Evolutionary conservation across 2,329 filamentous ascomycete species (phyloP).

Genomic region (Graphiopsis chlorocephala): DNA sequence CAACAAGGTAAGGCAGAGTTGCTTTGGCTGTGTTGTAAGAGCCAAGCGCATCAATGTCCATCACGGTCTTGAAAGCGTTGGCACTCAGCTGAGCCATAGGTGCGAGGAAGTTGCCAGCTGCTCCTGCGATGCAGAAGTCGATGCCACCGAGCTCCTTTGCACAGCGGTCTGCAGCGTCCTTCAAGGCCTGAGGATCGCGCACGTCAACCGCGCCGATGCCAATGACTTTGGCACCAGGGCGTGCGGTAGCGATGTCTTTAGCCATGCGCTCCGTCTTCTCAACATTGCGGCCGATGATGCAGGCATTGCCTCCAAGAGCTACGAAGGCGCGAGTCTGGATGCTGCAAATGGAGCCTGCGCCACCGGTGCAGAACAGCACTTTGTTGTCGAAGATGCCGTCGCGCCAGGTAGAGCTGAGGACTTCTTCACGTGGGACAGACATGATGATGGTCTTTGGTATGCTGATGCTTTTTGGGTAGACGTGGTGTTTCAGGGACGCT

Average conservation of each 20-base stretch:
- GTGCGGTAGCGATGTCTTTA: conserved; percentile 74
- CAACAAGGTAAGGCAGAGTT: conserved; percentile 74
- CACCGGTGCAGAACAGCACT: conserved; percentile 92
- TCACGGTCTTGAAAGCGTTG: conserved; percentile 92
- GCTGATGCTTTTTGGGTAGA: not conserved
- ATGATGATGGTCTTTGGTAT: conserved; percentile 44
- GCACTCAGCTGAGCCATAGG: conserved; percentile 76
- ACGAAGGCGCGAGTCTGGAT: conserved; percentile 91
- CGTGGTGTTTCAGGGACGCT: not conserved
- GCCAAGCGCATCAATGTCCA: conserved; percentile 92
- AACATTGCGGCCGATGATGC: conserved; percentile 85
- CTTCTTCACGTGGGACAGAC: conserved; percentile 69
- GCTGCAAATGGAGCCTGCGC: conserved; percentile 89
- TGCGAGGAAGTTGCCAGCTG: conserved; percentile 92
- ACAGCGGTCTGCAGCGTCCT: conserved; percentile 74
- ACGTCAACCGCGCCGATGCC: conserved; percentile 77
- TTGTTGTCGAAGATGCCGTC: conserved; percentile 85
- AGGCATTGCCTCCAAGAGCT: conserved; percentile 85
- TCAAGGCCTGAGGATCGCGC: conserved; percentile 61
- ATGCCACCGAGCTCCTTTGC: conserved; percentile 80
- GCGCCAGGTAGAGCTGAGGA: conserved; percentile 79
- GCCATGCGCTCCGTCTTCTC: conserved; percentile 83
- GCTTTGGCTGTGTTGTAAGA: conserved; percentile 95
- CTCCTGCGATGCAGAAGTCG: conserved; percentile 91
- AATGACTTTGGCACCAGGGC: conserved; percentile 77